Evolutionary conservation across 2,329 filamentous ascomycete species (phyloP), one percentile per base, ranked within the genome.

Genomic region (Pseudomassariella vexata): DNA sequence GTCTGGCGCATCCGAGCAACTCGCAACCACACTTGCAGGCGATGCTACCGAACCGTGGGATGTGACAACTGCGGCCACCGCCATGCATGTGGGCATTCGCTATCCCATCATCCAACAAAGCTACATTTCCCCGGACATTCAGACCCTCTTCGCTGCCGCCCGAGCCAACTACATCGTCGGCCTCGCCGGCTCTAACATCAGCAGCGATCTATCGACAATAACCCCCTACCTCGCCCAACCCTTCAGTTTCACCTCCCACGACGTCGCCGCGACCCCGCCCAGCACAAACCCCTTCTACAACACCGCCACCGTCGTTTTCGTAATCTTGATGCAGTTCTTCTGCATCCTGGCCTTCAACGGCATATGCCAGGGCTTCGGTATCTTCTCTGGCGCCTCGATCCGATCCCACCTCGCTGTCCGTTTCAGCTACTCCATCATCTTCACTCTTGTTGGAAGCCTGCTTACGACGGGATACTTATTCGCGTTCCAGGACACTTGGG

Each of bases 261-360:
- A n/a, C n/a, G n/a, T n/a, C n/a, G n/a, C n/a, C n/a, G n/a, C n/a
- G n/a, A n/a, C n/a, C n/a, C n/a, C n/a, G n/a, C n/a, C n/a, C n/a
- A 62, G 62, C 3, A 54, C 60, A 2, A 47, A 60, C 2, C 43
- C 63, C 1, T 51, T 68, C 31, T 65, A 66, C 46, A 68, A 67
- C 39, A 68, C 62, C 0, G 43, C 66, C 6, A 50, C 56, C 4
- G 57, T 67, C 31, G 59, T 65, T 28, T 50, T 68, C 19, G 57
- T 64, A n/a, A 44, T 68, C 9, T 57, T 69, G 20, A 59, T 63
- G 34, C 59, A 68, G 38, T 69, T 69, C 50, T 68, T 68, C 52
- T 69, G 60, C 40, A 47, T 68, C 9, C 55, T 62, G 18, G 57
- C 55, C 25, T 42, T 68, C 37, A 69, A 69, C 42, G 63, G 60